Conservation (phyloP, 306 rosid species). For the Oxytropis ochrocephala region DNA sequence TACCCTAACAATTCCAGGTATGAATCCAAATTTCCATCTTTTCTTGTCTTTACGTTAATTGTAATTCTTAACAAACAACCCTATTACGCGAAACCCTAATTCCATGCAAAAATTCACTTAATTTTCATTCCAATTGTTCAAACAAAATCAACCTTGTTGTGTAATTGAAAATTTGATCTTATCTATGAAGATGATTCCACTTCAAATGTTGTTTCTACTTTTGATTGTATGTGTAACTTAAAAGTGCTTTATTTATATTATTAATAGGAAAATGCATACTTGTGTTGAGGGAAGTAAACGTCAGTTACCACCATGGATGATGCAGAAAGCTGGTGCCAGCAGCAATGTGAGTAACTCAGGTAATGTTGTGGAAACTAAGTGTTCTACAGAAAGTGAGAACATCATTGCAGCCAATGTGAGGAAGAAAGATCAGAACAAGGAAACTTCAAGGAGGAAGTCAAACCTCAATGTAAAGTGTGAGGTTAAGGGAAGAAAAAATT, state of each 20-base stretch:
- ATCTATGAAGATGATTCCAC: not conserved
- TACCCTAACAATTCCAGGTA: not conserved
- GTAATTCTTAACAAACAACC: not conserved
- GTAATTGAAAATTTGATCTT: not conserved
- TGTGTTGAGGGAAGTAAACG: slow-evolving; percentile 46
- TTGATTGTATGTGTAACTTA: not conserved
- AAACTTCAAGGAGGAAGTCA: slow-evolving; percentile 26
- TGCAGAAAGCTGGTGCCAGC: slow-evolving; percentile 35
- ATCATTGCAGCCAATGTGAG: slow-evolving; percentile 10
- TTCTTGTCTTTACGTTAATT: not conserved
- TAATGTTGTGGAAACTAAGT: slow-evolving; percentile 25
- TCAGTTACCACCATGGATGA: slow-evolving; percentile 72
- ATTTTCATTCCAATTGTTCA: not conserved
- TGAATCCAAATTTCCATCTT: not conserved
- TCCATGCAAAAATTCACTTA: not conserved
- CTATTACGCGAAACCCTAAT: slow-evolving; percentile 19
- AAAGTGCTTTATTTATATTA: not conserved
- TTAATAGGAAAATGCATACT: slow-evolving; percentile 22
- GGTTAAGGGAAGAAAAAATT: slow-evolving; percentile 28
- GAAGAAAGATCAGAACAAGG: slow-evolving; percentile 17
- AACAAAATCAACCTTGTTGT: not conserved
- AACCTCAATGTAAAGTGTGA: slow-evolving; percentile 20
- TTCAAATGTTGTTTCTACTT: not conserved
- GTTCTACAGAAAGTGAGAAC: slow-evolving; percentile 20
- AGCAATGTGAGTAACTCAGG: slow-evolving; percentile 24